A percentile compares a stretch with the other conserved stretches of the same genome.
Evolutionary conservation across 805 yeast species (phyloP).

Genomic region (Zygosaccharomyces rouxii): DNA sequence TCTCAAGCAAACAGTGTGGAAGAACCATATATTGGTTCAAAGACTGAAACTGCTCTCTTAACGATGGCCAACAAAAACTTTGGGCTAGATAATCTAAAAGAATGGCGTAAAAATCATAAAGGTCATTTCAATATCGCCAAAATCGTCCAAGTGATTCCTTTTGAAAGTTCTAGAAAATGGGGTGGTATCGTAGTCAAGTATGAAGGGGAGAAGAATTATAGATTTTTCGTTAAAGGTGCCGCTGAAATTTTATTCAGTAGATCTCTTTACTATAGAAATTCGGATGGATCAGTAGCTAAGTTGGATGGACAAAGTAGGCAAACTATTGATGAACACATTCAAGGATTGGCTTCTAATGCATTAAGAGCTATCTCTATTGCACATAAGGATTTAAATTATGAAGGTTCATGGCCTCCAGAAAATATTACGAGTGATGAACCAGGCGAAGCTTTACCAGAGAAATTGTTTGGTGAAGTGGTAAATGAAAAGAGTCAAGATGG

Average conservation of each 20-base stretch:
- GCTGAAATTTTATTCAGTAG: slow-evolving; percentile 75
- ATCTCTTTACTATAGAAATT: slow-evolving; percentile 43
- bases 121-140: slow-evolving; percentile 32
- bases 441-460: slow-evolving; percentile 42
- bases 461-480: slow-evolving; percentile 37
- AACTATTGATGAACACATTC: slow-evolving; percentile 41
- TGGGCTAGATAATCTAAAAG: slow-evolving; percentile 38
- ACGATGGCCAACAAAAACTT: slow-evolving; percentile 59
- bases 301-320: slow-evolving; percentile 17
- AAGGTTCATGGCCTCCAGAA: slow-evolving; percentile 67
- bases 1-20: slow-evolving; percentile 20
- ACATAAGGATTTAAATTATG: slow-evolving; percentile 59
- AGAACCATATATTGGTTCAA: slow-evolving; percentile 81
- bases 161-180: slow-evolving; percentile 91
- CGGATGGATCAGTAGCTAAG: slow-evolving; percentile 33
- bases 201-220: slow-evolving; percentile 39
- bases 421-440: slow-evolving; percentile 34
- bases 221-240: slow-evolving; percentile 85
- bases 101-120: slow-evolving; percentile 38
- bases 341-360: slow-evolving; percentile 68
- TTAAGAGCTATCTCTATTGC: slow-evolving; percentile 86
- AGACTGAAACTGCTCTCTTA: slow-evolving; percentile 88
- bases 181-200: slow-evolving; percentile 68
- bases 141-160: slow-evolving; percentile 74
- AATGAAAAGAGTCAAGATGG: slow-evolving; percentile 27